These are phyloP conservation scores for Pigoraptor vietnamica DNA, from an alignment of 78 protist species.

Conservation along the genomic window DNA sequence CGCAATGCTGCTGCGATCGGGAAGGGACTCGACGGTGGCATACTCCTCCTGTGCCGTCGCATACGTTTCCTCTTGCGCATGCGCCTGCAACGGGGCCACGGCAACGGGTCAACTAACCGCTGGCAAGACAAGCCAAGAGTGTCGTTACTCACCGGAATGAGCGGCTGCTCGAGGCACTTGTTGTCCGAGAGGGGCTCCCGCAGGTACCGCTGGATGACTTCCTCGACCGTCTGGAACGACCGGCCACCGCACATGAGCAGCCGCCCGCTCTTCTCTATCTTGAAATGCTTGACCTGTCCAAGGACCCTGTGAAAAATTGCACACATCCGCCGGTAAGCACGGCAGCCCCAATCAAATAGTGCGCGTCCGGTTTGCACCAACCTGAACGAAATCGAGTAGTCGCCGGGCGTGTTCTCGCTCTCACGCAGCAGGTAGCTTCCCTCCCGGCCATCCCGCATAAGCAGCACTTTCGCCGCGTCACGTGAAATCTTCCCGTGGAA, in stretches of 20 bases:
- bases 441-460: background rate
- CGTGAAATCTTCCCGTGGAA: background rate
- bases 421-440: background rate
- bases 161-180: background rate
- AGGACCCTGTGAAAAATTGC: background rate
- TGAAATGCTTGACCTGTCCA: background rate
- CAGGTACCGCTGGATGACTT: background rate
- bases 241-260: background rate
- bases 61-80: background rate
- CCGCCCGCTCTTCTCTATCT: background rate
- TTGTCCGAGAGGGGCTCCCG: background rate
- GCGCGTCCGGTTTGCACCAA: too few relatives aligned
- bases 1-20: background rate
- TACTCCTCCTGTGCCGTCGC: background rate
- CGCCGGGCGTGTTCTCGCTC: background rate
- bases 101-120: too few relatives aligned
- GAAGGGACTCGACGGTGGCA: background rate
- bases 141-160: background rate
- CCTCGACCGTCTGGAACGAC: background rate
- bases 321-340: too few relatives aligned
- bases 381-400: background rate
- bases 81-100: background rate
- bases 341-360: too few relatives aligned
- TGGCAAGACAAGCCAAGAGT: background rate
- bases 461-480: background rate